Conservation (phyloP, 176 grass and related monocot genomes). For the Hyparrhenia diplandra region DNA sequence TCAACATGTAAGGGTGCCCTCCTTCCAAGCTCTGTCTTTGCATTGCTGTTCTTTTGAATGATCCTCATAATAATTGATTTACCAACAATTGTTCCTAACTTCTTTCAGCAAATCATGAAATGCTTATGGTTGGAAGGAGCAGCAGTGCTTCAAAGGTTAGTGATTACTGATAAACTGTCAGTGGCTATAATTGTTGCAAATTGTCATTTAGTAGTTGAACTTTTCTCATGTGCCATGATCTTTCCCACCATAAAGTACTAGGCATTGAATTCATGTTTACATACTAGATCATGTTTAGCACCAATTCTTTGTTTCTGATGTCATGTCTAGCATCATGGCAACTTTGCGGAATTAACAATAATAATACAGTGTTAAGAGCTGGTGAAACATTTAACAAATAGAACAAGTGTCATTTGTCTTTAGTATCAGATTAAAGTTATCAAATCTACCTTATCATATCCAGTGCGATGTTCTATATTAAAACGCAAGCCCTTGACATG, state of each 20-base stretch:
- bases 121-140: conserved; percentile 46
- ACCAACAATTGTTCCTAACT: conserved; percentile 13
- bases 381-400: background rate
- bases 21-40: conserved; percentile 11
- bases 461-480: conserved; percentile 43
- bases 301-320: background rate
- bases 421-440: conserved; percentile 6
- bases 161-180: background rate
- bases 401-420: background rate
- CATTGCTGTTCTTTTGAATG: background rate
- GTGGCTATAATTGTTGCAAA: background rate
- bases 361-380: background rate
- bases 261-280: background rate
- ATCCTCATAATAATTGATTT: background rate
- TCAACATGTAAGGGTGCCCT: conserved; percentile 45
- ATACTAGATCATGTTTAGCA: background rate
- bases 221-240: background rate
- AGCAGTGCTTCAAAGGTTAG: conserved; percentile 73
- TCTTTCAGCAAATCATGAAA: conserved; percentile 64
- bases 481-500: conserved; percentile 48
- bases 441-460: conserved; percentile 50
- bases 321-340: background rate
- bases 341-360: background rate
- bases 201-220: background rate
- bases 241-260: background rate